Evolutionary conservation across 108 stramenopile species (phyloP), one percentile per base, ranked within the genome.

Genomic region (Pseudonitzschia delicatissima): DNA sequence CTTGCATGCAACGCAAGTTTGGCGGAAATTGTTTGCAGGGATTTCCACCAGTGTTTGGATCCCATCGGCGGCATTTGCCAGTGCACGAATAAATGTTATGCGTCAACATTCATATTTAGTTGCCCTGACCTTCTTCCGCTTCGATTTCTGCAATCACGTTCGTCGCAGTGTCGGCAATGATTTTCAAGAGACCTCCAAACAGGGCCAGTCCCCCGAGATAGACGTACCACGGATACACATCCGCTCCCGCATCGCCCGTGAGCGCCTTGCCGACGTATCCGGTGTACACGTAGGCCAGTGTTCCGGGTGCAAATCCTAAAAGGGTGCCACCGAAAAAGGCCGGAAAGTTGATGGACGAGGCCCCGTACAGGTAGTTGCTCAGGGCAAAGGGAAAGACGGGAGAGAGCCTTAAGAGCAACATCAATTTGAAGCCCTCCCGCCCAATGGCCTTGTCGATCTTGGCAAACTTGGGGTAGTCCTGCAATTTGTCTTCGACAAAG

Each of bases 351-450:
- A 96, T 83, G 7, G 84, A 82, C 12, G 86, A 81, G 15, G 87
- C 80, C n/a, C 93, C 96, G 65, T 94, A 95, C 59, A 95, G 62
- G 68, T 96, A 96, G 70, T 96, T 96, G 45, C 78, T 81, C 36
- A 95, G 72, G 4, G 92, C 91, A 74, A 96, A 96, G 32, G 96
- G 96, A 66, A 96, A 92, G 27, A 96, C 66, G 9, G 96, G 96
- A 40, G 85, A 85, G 1, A 96, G 68, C 36, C 96, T 61, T 45
- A 95, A 71, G 13, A 95, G 78, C 18, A 95, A 57, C 85, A 95
- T 92, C 36, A 96, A 68, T 48, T 91, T 94, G 82, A 95, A 95
- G 2, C 93, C 93, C 55, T 92, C 91, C 57, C 76, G 69, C n/a
- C 74, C 92, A 40, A 96, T 87, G n/a, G 95, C 93, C 15, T 59